These are phyloP conservation scores for Acacia acuminata DNA, from an alignment of 306 rosid species.

Conservation along the genomic window DNA sequence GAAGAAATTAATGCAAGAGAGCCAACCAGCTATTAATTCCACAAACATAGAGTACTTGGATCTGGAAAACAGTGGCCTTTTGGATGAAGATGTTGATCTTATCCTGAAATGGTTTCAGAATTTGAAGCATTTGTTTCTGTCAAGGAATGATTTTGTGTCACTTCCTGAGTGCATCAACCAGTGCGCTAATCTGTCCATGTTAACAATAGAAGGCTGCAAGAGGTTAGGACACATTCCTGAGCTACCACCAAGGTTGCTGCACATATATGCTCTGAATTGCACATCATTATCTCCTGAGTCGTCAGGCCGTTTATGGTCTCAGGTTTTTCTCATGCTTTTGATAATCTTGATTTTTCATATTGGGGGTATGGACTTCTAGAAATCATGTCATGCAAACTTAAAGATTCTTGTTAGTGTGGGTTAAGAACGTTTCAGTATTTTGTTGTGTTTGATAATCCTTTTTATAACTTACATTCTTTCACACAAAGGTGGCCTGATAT, in stretches of 20 bases:
- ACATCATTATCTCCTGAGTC: background rate
- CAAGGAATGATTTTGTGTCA: background rate
- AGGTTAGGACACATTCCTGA: too few relatives aligned
- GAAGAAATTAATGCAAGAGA: background rate
- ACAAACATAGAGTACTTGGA: background rate
- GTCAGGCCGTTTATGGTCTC: slow-evolving; percentile 14
- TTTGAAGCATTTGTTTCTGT: background rate
- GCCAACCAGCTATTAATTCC: background rate
- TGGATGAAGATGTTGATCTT: slow-evolving; percentile 17
- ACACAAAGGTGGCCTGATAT: too few relatives aligned
- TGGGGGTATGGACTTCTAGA: too few relatives aligned
- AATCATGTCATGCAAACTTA: too few relatives aligned
- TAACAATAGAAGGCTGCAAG: too few relatives aligned
- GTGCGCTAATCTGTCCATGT: background rate
- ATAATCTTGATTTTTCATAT: too few relatives aligned
- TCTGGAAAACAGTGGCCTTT: background rate
- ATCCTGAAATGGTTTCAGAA: background rate
- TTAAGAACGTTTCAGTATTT: background rate
- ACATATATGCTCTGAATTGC: slow-evolving; percentile 3
- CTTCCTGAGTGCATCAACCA: slow-evolving; percentile 28
- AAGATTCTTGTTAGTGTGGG: background rate
- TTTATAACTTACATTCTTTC: too few relatives aligned
- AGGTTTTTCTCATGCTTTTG: slow-evolving; percentile 13
- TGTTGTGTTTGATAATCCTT: too few relatives aligned
- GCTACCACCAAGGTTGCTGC: too few relatives aligned